These are phyloP conservation scores for Sphaerosporella brunnea DNA, from an alignment of 495 filamentous ascomycete genomes.

Conservation along the genomic window DNA sequence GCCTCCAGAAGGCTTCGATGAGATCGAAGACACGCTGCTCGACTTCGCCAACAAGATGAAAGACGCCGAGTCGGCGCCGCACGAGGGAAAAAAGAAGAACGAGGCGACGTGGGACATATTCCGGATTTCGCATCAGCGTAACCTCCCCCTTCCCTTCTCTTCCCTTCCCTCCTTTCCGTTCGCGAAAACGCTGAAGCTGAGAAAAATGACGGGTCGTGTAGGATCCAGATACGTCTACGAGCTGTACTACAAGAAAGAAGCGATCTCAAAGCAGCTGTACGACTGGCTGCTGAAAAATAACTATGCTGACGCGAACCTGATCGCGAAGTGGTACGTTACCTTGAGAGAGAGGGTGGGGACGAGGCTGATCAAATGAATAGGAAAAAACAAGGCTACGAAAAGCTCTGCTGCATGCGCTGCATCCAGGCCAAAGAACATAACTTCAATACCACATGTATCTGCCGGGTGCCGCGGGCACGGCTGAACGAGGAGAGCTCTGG, in stretches of 20 bases:
- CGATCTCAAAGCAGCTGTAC: slow-evolving; percentile 77
- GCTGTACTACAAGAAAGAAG: slow-evolving; percentile 93
- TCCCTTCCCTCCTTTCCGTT: too few relatives aligned
- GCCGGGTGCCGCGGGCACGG: slow-evolving; percentile 81
- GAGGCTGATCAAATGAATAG: slow-evolving; percentile 2
- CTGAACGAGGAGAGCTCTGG: slow-evolving; percentile 68
- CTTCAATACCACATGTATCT: slow-evolving; percentile 94
- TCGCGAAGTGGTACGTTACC: slow-evolving; percentile 70
- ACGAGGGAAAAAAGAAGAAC: slow-evolving; percentile 55
- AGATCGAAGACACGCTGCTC: slow-evolving; percentile 89
- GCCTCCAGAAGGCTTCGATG: slow-evolving; percentile 85
- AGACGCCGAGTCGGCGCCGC: slow-evolving; percentile 42
- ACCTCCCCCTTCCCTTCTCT: too few relatives aligned
- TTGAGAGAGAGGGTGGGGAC: too few relatives aligned
- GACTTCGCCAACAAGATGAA: slow-evolving; percentile 98
- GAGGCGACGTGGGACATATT: slow-evolving; percentile 94
- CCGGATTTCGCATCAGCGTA: slow-evolving; percentile 89
- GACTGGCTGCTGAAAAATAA: slow-evolving; percentile 94
- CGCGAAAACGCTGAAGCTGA: too few relatives aligned
- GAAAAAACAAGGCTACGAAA: slow-evolving; percentile 98
- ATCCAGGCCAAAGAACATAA: slow-evolving; percentile 99
- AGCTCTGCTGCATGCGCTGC: slow-evolving; percentile 89
- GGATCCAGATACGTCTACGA: slow-evolving; percentile 87
- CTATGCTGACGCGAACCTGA: slow-evolving; percentile 84
- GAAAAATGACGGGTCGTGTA: slow-evolving; percentile 16